These are phyloP conservation scores for Calonectria montana DNA, from an alignment of 2,329 filamentous ascomycete genomes.

Conservation along the genomic window DNA sequence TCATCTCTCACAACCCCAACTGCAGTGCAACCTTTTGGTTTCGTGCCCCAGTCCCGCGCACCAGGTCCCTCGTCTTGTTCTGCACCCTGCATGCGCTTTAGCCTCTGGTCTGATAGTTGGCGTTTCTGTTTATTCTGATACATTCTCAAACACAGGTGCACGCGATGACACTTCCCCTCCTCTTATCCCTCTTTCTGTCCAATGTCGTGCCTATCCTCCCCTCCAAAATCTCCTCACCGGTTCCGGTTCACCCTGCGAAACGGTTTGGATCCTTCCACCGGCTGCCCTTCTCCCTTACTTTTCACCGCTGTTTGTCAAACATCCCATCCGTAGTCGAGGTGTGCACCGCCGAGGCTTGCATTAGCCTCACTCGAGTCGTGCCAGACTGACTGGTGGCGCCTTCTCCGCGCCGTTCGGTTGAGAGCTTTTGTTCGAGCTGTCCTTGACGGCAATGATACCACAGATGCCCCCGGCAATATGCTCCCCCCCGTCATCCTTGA, in stretches of 20 bases:
- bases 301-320: slow-evolving; percentile 42
- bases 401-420: slow-evolving; percentile 31
- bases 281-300: background rate
- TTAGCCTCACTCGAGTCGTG: slow-evolving; percentile 34
- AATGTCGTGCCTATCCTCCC: slow-evolving; percentile 41
- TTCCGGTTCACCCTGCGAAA: slow-evolving; percentile 18
- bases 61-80: slow-evolving; percentile 25
- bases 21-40: slow-evolving; percentile 32
- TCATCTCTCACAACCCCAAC: slow-evolving; percentile 27
- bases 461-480: slow-evolving; percentile 26
- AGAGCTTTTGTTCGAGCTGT: slow-evolving; percentile 34
- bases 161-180: slow-evolving; percentile 29
- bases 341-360: slow-evolving; percentile 33
- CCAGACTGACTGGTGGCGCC: slow-evolving; percentile 29
- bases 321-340: slow-evolving; percentile 8
- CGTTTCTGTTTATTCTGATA: slow-evolving; percentile 21
- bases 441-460: slow-evolving; percentile 35
- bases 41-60: slow-evolving; percentile 33
- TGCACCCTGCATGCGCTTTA: slow-evolving; percentile 19
- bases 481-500: slow-evolving; percentile 17
- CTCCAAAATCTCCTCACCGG: slow-evolving; percentile 38
- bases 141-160: slow-evolving; percentile 23
- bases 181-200: slow-evolving; percentile 21
- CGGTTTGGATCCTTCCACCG: slow-evolving; percentile 4
- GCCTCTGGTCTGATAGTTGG: slow-evolving; percentile 16